These are phyloP conservation scores for Fusarium goolgardi DNA, from an alignment of 2,329 filamentous ascomycete species.

Conservation along the genomic window DNA sequence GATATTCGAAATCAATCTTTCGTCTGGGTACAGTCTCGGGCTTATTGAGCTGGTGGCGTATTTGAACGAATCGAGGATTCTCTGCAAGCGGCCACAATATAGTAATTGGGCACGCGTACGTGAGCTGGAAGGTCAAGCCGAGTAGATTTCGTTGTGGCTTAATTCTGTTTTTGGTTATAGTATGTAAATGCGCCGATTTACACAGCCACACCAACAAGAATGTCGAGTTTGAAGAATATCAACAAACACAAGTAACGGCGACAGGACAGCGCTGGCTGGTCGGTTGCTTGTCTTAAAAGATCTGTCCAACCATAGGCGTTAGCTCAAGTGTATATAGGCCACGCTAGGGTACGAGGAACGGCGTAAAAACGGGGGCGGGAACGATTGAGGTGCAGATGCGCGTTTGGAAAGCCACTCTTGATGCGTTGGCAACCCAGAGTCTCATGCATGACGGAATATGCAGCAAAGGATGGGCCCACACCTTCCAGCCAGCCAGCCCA, in stretches of 20 bases:
- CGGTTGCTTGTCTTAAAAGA: constrained; percentile 43
- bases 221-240: constrained; percentile 16
- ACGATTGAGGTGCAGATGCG: constrained; percentile 46
- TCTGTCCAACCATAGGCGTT: constrained; percentile 54
- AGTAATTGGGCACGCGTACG: constrained; percentile 70
- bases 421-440: constrained; percentile 53
- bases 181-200: constrained; percentile 43
- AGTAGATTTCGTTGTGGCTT: constrained; percentile 63
- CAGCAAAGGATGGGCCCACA: constrained; percentile 56
- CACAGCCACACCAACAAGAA: constrained; percentile 59
- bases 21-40: constrained; percentile 57
- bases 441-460: constrained; percentile 70
- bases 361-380: constrained; percentile 39
- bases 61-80: constrained; percentile 51
- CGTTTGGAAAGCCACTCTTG: constrained; percentile 51
- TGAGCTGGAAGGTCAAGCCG: constrained; percentile 71
- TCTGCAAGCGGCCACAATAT: constrained; percentile 61
- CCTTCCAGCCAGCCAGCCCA: constrained; percentile 40
- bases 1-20: constrained; percentile 51
- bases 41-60: constrained; percentile 55
- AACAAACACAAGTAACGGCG: constrained; percentile 36
- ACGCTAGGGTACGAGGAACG: constrained; percentile 42
- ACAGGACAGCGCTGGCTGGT: constrained; percentile 42
- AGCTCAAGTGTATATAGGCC: constrained; percentile 51
- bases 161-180: constrained; percentile 46